A percentile compares a stretch with the other conserved stretches of the same genome.
phyloP scores from a whole-genome alignment of 192 early-diverging fungal genomes.

The Backusella sp. region DNA sequence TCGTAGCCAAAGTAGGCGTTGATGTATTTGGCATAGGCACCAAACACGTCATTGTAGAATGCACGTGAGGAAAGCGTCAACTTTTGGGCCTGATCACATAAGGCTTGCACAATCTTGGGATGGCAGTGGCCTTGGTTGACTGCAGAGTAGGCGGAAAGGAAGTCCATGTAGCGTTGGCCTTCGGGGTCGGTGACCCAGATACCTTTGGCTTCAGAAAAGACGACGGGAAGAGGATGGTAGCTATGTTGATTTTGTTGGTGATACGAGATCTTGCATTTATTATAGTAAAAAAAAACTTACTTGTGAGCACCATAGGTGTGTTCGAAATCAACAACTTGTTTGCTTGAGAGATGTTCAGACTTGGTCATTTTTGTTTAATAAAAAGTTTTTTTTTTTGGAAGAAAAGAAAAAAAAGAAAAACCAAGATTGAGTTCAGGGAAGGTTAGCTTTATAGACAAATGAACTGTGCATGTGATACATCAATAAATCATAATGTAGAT shows the following conservation, averaged over 20 bases:
- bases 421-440: neutral
- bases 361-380: neutral
- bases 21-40: constrained; percentile 86
- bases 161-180: constrained; percentile 85
- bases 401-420: neutral
- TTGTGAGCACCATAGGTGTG: constrained; percentile 94
- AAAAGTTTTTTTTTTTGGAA: neutral
- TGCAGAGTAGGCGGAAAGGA: constrained; percentile 82
- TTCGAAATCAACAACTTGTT: constrained; percentile 72
- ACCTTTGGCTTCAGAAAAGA: constrained; percentile 85
- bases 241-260: constrained; percentile 23
- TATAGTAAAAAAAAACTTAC: constrained; percentile 31
- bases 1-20: constrained; percentile 94
- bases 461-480: neutral
- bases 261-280: neutral
- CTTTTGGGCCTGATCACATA: constrained; percentile 85
- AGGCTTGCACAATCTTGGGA: constrained; percentile 89
- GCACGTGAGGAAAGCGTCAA: constrained; percentile 90
- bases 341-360: constrained; percentile 20
- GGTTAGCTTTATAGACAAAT: neutral
- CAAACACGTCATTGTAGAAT: constrained; percentile 96
- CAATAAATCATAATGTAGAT: neutral
- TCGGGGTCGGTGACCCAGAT: constrained; percentile 95
- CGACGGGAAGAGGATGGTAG: constrained; percentile 97
- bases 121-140: constrained; percentile 95